Evolutionary conservation across 2,329 filamentous ascomycete species (phyloP).

Genomic region (Penicillium oxalicum): DNA sequence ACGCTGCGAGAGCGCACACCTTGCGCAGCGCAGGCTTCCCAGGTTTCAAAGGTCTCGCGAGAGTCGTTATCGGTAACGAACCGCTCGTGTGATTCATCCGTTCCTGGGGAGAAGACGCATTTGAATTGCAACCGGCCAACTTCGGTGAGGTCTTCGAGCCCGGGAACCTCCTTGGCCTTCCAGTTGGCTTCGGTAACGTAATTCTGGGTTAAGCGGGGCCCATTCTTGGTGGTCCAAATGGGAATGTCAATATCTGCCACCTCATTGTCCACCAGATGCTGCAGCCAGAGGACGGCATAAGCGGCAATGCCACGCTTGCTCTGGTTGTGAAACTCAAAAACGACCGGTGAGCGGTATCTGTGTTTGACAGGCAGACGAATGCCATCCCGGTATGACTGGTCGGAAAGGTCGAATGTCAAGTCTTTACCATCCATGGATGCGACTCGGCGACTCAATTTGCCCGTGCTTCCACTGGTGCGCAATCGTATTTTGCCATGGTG

Average conservation of each 20-base stretch:
- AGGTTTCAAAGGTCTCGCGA: constrained; percentile 88
- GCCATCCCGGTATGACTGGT: constrained; percentile 46
- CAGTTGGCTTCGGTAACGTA: constrained; percentile 80
- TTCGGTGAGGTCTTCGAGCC: constrained; percentile 69
- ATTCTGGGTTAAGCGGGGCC: constrained; percentile 76
- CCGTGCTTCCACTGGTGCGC: constrained; percentile 77
- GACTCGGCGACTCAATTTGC: constrained; percentile 58
- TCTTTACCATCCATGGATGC: constrained; percentile 58
- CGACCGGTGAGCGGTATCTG: constrained; percentile 81
- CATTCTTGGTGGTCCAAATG: constrained; percentile 76
- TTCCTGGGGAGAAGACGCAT: constrained; percentile 81
- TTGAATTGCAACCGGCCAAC: constrained; percentile 76
- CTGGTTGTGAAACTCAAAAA: constrained; percentile 73
- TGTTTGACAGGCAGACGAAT: constrained; percentile 81
- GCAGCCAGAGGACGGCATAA: constrained; percentile 79
- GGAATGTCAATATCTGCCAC: constrained; percentile 76
- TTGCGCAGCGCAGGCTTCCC: constrained; percentile 86
- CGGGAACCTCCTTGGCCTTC: constrained; percentile 55
- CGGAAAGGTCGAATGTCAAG: constrained; percentile 54
- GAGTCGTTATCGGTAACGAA: constrained; percentile 85
- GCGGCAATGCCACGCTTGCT: constrained; percentile 66
- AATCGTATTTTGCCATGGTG: constrained; percentile 64
- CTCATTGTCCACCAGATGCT: constrained; percentile 76
- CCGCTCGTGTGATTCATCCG: constrained; percentile 73
- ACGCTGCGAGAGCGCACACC: constrained; percentile 72